These are phyloP conservation scores for Trichoderma breve DNA, from an alignment of 2,329 filamentous ascomycete species.

Conservation along the genomic window DNA sequence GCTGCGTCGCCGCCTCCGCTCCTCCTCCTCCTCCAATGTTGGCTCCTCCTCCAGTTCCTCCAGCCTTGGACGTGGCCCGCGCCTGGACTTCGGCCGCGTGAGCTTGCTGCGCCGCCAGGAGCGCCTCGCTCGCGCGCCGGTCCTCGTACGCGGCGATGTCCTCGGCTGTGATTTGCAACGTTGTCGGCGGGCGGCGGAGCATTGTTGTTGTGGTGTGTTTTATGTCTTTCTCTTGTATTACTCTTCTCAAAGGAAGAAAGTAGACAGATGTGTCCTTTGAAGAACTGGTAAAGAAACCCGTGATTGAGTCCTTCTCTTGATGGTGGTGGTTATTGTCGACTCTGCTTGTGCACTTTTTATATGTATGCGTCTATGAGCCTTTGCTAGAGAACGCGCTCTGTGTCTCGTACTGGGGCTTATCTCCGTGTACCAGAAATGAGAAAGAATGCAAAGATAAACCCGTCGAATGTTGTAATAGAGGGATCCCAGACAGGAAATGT, in stretches of 20 bases:
- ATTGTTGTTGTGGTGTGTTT: slow-evolving; percentile 37
- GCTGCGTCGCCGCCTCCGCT: slow-evolving; percentile 27
- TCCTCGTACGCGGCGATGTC: slow-evolving; percentile 71
- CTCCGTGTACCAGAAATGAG: not conserved
- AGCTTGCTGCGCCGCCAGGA: slow-evolving; percentile 35
- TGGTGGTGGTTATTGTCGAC: not conserved
- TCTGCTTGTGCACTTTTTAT: not conserved
- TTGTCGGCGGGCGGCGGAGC: slow-evolving; percentile 67
- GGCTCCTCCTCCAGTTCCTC: slow-evolving; percentile 10
- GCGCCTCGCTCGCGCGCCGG: slow-evolving; percentile 47
- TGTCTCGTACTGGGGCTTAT: not conserved
- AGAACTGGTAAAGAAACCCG: not conserved
- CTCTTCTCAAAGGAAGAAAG: not conserved
- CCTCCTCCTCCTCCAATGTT: slow-evolving; percentile 24
- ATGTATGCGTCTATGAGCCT: not conserved
- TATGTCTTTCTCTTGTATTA: not conserved
- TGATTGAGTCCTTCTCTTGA: not conserved
- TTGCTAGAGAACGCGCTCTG: not conserved
- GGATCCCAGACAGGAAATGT: too few species aligned
- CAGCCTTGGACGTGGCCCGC: slow-evolving; percentile 14
- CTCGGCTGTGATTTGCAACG: slow-evolving; percentile 65
- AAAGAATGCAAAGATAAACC: not conserved
- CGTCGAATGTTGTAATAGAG: not conserved
- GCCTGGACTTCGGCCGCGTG: slow-evolving; percentile 27
- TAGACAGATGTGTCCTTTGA: not conserved